phyloP scores from a whole-genome alignment of 2,329 filamentous ascomycete genomes.

The Hypoxylon sp. region DNA sequence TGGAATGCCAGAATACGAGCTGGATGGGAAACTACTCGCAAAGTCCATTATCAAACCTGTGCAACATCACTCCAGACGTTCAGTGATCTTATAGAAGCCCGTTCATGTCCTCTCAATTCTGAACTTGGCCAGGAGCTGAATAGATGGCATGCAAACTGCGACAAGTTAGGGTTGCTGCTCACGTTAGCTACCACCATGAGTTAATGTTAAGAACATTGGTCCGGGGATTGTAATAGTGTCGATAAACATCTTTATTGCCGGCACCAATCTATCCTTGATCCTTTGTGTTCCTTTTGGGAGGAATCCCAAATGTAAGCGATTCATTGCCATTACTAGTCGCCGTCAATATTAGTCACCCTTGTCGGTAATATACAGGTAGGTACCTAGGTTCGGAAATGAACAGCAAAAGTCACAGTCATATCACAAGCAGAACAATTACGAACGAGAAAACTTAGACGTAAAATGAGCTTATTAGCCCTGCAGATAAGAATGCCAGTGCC shows the following conservation, averaged over 20 bases:
- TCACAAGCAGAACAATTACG: not conserved
- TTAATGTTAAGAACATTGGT: conserved; percentile 4
- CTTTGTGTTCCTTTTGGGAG: not conserved
- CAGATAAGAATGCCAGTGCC: not conserved
- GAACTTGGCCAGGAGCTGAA: conserved; percentile 31
- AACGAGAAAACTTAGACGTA: not conserved
- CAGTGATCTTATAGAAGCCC: conserved; percentile 45
- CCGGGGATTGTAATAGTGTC: not conserved
- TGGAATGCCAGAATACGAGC: conserved; percentile 43
- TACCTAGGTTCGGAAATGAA: not conserved
- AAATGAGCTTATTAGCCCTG: not conserved
- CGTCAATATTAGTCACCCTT: not conserved
- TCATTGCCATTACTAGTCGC: not conserved
- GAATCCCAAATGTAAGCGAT: not conserved
- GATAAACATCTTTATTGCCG: not conserved
- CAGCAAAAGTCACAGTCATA: not conserved
- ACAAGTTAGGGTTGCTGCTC: conserved; percentile 44
- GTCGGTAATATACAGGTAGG: no score
- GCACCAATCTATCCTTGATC: not conserved
- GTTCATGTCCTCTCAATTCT: conserved; percentile 31
- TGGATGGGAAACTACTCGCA: conserved; percentile 43
- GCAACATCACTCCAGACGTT: conserved; percentile 34
- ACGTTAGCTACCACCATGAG: conserved; percentile 39
- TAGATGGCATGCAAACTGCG: conserved; percentile 46
- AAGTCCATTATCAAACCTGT: conserved; percentile 14